Base-by-base conservation (phyloP, 2,329 filamentous ascomycete genomes). In the Myriosclerotinia scirpicola region DNA sequence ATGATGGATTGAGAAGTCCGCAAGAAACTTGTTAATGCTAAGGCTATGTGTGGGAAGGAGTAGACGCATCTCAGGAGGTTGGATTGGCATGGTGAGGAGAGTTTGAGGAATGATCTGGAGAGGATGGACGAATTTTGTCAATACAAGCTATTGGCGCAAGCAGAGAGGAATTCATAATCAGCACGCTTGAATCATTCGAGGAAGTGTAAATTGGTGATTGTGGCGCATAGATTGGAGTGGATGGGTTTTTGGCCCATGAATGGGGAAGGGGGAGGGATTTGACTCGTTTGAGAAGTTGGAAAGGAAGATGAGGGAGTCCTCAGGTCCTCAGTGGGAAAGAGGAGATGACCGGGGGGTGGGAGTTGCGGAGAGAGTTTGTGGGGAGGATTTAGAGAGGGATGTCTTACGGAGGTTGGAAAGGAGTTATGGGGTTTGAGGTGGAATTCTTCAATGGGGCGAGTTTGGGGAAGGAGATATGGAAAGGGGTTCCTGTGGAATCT, bases 331-430 rank as follows among this genome's bases (percentile, higher is more conserved):
- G 5, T 65, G 1, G 14, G 11, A 36, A 53, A 14, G 44, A 53
- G 30, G 73, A 55, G 73, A 81, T 34, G 30, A 81, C 83, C 75
- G 77, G 81, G 62, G 78, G 76, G 11, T 61, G 79, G 55, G 82
- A 80, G 71, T 65, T 65, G 54, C 63, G 17, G 42, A 60, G 8
- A 65, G 63, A 30, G 60, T 54, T n/a, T 54, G 53, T 17, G 44
- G 6, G 20, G 54, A 36, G 26, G n/a, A n/a, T 76, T 78, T 5
- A 78, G 74, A 20, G 77, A 76, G 0, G 82, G 82, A 0, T 82
- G 83, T 70, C 74, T 82, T 56, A 81, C 80, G 68, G 62, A n/a
- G 81, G 80, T 0, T 84, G 82, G 82, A 77, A 74, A 55, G 69
- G 74, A 48, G 54, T 53, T 14, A 60, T 65, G 64, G 64, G 64